Evolutionary conservation across 2,329 filamentous ascomycete genomes (phyloP), one percentile per base, ranked within the genome.

Genomic region (Phaeosphaeriaceae sp.): DNA sequence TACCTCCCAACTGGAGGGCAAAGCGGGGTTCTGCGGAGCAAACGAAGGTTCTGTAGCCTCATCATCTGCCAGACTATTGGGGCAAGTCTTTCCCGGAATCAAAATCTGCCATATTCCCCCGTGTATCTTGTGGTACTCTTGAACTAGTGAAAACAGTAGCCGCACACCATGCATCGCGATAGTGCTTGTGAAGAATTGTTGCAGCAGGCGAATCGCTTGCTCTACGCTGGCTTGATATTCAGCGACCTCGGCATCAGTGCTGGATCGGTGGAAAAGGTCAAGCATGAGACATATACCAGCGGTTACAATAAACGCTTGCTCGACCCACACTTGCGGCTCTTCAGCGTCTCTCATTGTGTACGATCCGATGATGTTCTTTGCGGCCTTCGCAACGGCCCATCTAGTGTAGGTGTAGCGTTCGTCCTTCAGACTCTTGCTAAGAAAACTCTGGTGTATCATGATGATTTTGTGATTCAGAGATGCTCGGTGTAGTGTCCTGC

Each of bases 401-500:
- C 76, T 67, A 7, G 72, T 77, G 46, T 77, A 75, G 3, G 68
- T 68, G 44, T 75, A 79, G n/a, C 72, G 68, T 1, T 64, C 65
- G 33, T 75, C 74, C 3, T 71, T 74, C 52, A 78, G 77, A 40
- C 74, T 76, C 33, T 68, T 61, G 32, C 73, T 73, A 2, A 78
- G 56, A 44, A 77, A 78, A 32, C 70, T 73, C 35, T 77, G 69
- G 43, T 77, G 74, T 4, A 76, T 69, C 76, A 77, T 77, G 50
- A 78, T 77, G n/a, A 76, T 71, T 48, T 78, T 78, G 32, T 78
- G 76, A 7, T 70, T 68, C 8, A 66, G 61, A 21, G 73, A 75
- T 13, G 76, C 71, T 7, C 73, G 69, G 13, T 76, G 59, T 21
- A 73, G 61, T 34, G 70, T 66, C 45, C 44, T 29, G 21, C 5